Evolutionary conservation across 2,329 filamentous ascomycete species (phyloP), one percentile per base, ranked within the genome.

Genomic region (Sporothrix brasiliensis): DNA sequence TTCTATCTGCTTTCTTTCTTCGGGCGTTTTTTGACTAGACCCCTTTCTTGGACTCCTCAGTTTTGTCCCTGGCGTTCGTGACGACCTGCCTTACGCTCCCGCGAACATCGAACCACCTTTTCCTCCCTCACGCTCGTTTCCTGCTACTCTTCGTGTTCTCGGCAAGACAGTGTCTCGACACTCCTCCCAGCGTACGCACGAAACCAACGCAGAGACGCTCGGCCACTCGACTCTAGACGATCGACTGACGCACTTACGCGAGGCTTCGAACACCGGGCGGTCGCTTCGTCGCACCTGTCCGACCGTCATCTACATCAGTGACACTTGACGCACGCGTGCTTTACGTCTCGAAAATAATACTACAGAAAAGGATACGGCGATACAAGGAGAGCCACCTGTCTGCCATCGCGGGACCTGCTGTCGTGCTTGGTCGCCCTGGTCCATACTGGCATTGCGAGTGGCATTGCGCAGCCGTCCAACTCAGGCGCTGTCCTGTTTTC

Each of bases 121-220:
- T 21, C 7, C 41, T 47, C 60, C 58, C 60, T 65, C 60, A 30
- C 41, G 27, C 60, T 65, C 16, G 27, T 52, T 53, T 24, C 16
- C 49, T 67, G 63, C 19, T 3, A 67, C 63, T 39, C 21, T 13
- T 19, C 13, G 34, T 50, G 44, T 50, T n/a, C 21, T 50, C 39
- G 27, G 21, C 54, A 60, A 41, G 54, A 60, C 54, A 49, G 61
- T 65, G 39, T 50, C 24, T 50, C 61, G 61, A 65, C 61, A 65
- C 9, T 50, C 41, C 44, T 19, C 24, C 41, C 24, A 65, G 41
- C 4, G 5, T 65, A 65, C 61, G 61, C 61, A 27, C 61, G 44
- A 65, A 65, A 65, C 61, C 3, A n/a, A 65, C 61, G 44, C 44
- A 65, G 50, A 65, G 60, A 61, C 56, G 34, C 56, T 44, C 19